Percentiles rank a stretch among this genome's conserved stretches.
phyloP scores from a whole-genome alignment of 116 monocot genomes.

The Zostera marina region DNA sequence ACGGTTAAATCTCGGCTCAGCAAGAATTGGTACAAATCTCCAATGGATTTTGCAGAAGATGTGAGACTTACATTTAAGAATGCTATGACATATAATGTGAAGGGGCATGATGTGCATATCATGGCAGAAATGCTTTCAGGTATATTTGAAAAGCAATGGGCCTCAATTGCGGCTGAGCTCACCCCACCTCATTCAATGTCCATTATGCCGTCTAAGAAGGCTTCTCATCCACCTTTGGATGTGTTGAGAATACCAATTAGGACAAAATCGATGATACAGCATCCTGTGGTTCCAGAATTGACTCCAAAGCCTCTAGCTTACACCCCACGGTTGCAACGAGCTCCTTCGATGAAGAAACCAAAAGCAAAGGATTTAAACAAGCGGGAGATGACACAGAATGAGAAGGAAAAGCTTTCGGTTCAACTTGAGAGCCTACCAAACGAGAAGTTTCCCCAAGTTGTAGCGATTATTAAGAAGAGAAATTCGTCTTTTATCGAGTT shows the following conservation, averaged over 20 bases:
- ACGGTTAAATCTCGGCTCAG: constrained; percentile 33
- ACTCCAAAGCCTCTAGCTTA: constrained; percentile 7
- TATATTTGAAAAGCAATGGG: constrained; percentile 54
- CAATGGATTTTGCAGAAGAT: constrained; percentile 58
- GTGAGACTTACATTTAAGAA: constrained; percentile 62
- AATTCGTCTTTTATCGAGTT: constrained; percentile 37
- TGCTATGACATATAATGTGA: constrained; percentile 64
- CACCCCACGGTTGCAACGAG: constrained; percentile 11
- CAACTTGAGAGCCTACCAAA: constrained; percentile 49
- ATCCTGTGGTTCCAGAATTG: constrained; percentile 14
- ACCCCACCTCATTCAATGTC: constrained; percentile 1
- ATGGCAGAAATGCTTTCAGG: constrained; percentile 49
- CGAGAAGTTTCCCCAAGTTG: constrained; percentile 43
- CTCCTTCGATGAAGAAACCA: constrained; percentile 35
- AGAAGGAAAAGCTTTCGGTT: constrained; percentile 43
- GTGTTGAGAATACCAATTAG: constrained; percentile 28
- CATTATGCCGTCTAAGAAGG: constrained; percentile 1
- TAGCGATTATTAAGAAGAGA: constrained; percentile 64
- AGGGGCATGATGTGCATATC: constrained; percentile 60
- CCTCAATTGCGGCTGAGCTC: constrained; percentile 34
- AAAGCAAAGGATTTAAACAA: constrained; percentile 55
- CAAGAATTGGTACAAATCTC: constrained; percentile 41
- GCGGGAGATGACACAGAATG: constrained; percentile 63
- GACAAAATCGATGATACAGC: constrained; percentile 31
- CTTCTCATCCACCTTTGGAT: constrained; percentile 21